Evolutionary conservation across 1,284 basidiomycete genomes (phyloP), one percentile per base, ranked within the genome.

Genomic region (Microbotryomycetes sp.): DNA sequence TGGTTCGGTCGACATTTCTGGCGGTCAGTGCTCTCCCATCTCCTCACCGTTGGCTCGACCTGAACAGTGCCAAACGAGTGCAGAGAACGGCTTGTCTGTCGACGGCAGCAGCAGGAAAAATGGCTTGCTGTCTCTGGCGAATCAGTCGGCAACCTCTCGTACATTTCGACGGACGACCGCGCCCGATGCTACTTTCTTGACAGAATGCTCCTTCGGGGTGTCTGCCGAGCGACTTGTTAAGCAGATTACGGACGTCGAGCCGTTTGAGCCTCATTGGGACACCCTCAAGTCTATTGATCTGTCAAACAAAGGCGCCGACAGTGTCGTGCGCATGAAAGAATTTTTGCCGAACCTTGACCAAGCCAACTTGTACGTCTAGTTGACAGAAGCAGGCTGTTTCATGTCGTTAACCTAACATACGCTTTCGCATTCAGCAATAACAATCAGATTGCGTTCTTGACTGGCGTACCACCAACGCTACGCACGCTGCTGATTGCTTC

Each of bases 201-300:
- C 80, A 31, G 91, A 97, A 72, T 96, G 92, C 72, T 97, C 92
- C 28, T 98, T 98, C 74, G 89, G 84, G 21, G 85, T 97, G 29
- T 84, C 91, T 9, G 89, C 90, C 72, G 93, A 97, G 75, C 83
- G 85, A 50, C 82, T 98, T 3, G 86, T 98, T 2, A 84, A 91
- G 75, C 84, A 91, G 65, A 90, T 98, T 72, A 97, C 93, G 47
- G 93, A 97, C 72, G 85, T 93, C 15, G 88, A 93, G 73, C 91
- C 93, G 1, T 97, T 91, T 77, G 89, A 93, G 73, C 91, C 92
- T 18, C 82, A 91, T 74, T 98, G 94, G 94, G 91, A 97, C 69
- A 79, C 83, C 51, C 77, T 98, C 66, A 79, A 74, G 58, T 76
- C 78, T 16, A 85, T 98, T 67, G 86, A 97, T 73, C 78, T 98